phyloP scores from a whole-genome alignment of 2,329 filamentous ascomycete species.

The Paraphaeosphaeria minitans region DNA sequence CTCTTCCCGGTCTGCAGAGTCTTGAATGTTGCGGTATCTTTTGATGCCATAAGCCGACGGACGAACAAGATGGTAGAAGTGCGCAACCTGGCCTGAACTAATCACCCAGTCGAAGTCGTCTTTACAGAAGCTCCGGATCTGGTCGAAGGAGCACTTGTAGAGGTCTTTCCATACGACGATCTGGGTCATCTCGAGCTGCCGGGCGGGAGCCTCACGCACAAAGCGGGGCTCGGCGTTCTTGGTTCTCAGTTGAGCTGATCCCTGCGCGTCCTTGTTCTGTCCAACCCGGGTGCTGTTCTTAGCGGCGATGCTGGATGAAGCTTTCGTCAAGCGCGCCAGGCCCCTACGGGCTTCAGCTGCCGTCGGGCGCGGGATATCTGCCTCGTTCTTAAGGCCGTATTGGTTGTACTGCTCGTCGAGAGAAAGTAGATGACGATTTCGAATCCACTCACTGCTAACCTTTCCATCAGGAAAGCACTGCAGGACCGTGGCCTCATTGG shows the following conservation, averaged over 20 bases:
- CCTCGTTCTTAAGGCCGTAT: neutral
- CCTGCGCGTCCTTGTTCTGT: neutral
- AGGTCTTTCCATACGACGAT: conserved; percentile 3
- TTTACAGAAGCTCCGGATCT: neutral
- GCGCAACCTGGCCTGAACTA: neutral
- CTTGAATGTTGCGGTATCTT: neutral
- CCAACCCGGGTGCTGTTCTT: neutral
- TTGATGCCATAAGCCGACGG: neutral
- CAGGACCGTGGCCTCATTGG: neutral
- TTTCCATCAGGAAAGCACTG: neutral
- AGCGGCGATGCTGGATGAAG: neutral
- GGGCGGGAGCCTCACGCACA: neutral
- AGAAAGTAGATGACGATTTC: neutral
- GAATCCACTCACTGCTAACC: neutral
- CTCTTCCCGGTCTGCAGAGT: neutral
- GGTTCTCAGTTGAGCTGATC: no score
- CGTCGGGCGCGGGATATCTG: neutral
- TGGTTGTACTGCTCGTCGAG: neutral
- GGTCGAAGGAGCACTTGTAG: neutral
- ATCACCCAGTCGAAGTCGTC: neutral
- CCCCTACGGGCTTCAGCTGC: neutral
- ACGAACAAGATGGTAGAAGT: neutral
- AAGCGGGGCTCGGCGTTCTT: neutral
- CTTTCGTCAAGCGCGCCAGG: neutral
- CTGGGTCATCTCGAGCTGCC: neutral